phyloP scores from a whole-genome alignment of 164 flowering plant genomes.

The Cinnamomum chago region DNA sequence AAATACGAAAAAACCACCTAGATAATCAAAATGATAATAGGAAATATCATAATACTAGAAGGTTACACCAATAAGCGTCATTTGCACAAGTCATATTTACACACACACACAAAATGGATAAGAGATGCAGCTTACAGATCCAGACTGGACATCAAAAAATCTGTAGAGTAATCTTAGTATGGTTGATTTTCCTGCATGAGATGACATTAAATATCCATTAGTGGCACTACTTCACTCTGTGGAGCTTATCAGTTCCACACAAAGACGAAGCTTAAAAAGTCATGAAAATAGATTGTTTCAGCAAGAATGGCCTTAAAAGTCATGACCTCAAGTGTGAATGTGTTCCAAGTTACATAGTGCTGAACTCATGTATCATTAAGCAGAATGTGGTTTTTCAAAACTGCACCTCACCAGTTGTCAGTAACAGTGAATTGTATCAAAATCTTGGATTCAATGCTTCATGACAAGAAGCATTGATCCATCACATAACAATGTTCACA shows the following conservation, averaged over 20 bases:
- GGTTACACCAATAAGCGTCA: not conserved
- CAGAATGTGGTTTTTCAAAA: not conserved
- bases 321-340: not conserved
- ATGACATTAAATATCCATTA: slow-evolving; percentile 18
- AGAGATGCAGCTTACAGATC: slow-evolving; percentile 55
- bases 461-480: no score
- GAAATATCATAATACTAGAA: not conserved
- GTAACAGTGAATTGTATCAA: no score
- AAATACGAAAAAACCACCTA: not conserved
- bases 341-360: not conserved
- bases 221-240: not conserved
- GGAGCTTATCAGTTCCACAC: not conserved
- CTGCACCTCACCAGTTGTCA: not conserved
- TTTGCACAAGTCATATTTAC: not conserved
- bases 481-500: no score
- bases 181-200: slow-evolving; percentile 87
- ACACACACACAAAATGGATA: no score
- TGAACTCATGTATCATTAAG: not conserved
- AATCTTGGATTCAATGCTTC: no score
- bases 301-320: not conserved
- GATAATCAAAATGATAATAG: not conserved
- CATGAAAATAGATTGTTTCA: not conserved
- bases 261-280: not conserved
- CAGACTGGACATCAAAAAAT: slow-evolving; percentile 67
- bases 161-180: slow-evolving; percentile 91